phyloP scores from a whole-genome alignment of 768 basidiomycete species.

The Omphalotus guepiniiformis region DNA sequence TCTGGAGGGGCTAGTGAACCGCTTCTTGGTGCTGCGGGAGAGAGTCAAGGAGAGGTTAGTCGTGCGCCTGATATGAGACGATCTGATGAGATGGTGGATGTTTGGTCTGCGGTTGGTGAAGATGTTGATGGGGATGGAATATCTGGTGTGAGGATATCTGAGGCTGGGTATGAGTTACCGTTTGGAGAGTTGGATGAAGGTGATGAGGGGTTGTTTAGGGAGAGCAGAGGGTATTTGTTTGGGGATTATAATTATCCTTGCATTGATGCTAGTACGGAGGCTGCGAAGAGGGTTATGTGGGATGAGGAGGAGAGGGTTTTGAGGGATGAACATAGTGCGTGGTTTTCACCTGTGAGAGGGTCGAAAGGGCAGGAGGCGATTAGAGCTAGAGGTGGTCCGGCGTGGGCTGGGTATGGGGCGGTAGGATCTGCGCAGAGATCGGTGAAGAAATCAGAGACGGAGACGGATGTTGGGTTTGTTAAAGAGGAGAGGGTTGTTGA shows the following conservation, averaged over 20 bases:
- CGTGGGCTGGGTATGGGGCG: constrained; percentile 58
- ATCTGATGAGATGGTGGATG: constrained; percentile 35
- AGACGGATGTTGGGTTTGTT: not conserved
- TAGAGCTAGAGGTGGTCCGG: constrained; percentile 33
- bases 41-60: constrained; percentile 51
- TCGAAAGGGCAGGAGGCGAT: constrained; percentile 37
- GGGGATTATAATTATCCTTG: constrained; percentile 90
- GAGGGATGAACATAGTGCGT: constrained; percentile 68
- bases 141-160: constrained; percentile 20
- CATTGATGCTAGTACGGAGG: constrained; percentile 82
- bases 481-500: constrained; percentile 3
- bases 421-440: constrained; percentile 22
- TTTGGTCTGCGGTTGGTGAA: constrained; percentile 26
- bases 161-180: constrained; percentile 53
- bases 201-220: constrained; percentile 73
- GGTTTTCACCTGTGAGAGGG: constrained; percentile 59
- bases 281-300: constrained; percentile 62
- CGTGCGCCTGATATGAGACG: constrained; percentile 51
- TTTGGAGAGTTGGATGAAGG: constrained; percentile 66
- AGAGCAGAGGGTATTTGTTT: constrained; percentile 78
- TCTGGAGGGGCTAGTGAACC: constrained; percentile 37
- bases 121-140: constrained; percentile 8
- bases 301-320: constrained; percentile 85
- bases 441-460: not conserved
- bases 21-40: constrained; percentile 36